Evolutionary conservation across 2,329 filamentous ascomycete genomes (phyloP), one percentile per base, ranked within the genome.

Genomic region (Cercospora janseana): DNA sequence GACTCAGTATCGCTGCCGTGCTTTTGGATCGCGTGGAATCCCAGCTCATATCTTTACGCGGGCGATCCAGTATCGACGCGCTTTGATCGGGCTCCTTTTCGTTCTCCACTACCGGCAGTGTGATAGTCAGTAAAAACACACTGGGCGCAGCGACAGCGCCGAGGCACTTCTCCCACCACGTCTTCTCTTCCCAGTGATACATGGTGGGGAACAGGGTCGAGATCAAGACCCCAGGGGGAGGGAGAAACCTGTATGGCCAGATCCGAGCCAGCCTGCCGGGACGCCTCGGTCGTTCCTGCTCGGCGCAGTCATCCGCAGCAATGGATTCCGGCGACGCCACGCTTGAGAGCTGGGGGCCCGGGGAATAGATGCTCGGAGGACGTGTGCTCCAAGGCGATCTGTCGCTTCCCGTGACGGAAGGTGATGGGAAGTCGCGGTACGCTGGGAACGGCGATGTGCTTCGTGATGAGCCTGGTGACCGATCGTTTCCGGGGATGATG

Each of bases 51-150:
- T 51, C 49, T 21, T 53, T 54, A 8, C 40, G 44, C 3, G 54
- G 49, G 16, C 46, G 46, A n/a, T 45, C 21, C n/a, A 34, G 23
- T 15, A 45, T 24, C 6, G 47, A 43, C 15, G 31, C 28, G 16
- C 35, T 28, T 4, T 24, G 31, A n/a, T 52, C 49, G 3, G 44
- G 9, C 12, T 78, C 66, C 27, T 70, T 75, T 15, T 80, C 77
- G 1, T 80, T 80, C 62, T 97, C 92, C 4, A 95, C 88, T 0
- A 98, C 90, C 0, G 94, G 93, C 4, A 98, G 70, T 0, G 93
- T 98, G 38, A 93, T 82, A 0, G 92, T 92, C 3, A 98, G 76
- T 2, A 97, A 72, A 55, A 98, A 88, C 28, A 98, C 89, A 60
- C 87, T 94, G 1, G 91, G 88, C n/a, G 89, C 85, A 6, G 91